phyloP scores from a whole-genome alignment of 345 rosid genomes.

The Trapa bicornis region DNA sequence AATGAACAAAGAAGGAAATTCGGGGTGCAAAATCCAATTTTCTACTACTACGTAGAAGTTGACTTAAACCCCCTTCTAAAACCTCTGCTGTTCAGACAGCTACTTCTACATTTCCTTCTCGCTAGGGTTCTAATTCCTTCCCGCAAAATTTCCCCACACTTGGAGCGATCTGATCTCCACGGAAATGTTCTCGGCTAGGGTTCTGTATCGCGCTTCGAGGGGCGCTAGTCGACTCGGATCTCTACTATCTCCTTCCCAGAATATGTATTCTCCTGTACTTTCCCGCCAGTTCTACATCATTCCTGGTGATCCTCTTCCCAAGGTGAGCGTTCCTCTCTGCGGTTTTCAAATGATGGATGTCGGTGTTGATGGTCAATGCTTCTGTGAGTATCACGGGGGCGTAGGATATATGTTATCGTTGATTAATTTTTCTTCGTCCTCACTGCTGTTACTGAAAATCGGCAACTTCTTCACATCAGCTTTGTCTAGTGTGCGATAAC shows the following conservation, averaged over 20 bases:
- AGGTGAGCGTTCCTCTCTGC: background rate
- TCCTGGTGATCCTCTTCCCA: constrained; percentile 14
- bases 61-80: background rate
- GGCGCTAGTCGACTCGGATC: constrained; percentile 31
- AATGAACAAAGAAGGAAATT: background rate
- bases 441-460: background rate
- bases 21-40: background rate
- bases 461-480: background rate
- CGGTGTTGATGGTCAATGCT: background rate
- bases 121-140: background rate
- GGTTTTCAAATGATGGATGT: background rate
- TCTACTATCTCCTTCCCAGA: constrained; percentile 24
- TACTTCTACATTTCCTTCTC: background rate
- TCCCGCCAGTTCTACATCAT: constrained; percentile 30
- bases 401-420: background rate
- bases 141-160: background rate
- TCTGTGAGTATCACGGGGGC: background rate
- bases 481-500: background rate
- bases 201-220: constrained; percentile 43
- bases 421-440: background rate
- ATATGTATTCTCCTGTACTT: constrained; percentile 19
- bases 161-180: background rate
- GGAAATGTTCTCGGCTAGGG: constrained; percentile 38
- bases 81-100: background rate
- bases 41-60: background rate